A percentile compares a stretch with the other conserved stretches of the same genome.
phyloP scores from a whole-genome alignment of 2,329 filamentous ascomycete genomes.

The Stylonectria norvegica region DNA sequence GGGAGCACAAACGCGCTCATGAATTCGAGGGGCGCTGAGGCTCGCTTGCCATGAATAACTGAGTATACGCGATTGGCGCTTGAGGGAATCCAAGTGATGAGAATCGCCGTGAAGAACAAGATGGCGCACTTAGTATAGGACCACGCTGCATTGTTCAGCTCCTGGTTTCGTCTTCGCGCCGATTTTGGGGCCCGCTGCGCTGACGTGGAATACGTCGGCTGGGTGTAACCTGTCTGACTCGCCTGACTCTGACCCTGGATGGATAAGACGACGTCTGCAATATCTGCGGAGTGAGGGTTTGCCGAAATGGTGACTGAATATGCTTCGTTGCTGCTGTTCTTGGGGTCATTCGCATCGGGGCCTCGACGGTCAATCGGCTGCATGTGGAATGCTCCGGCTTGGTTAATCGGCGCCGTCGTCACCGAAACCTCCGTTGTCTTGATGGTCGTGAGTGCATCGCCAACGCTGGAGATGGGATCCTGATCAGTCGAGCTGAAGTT shows the following conservation, averaged over 20 bases:
- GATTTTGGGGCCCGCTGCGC: constrained; percentile 24
- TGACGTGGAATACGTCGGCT: constrained; percentile 11
- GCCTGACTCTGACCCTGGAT: constrained; percentile 21
- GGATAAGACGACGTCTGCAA: constrained; percentile 27
- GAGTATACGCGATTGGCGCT: constrained; percentile 74
- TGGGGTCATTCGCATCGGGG: constrained; percentile 11
- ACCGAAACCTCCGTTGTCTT: constrained; percentile 65
- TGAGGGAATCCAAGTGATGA: constrained; percentile 74
- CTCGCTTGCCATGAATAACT: constrained; percentile 52
- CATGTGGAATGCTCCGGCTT: constrained; percentile 15
- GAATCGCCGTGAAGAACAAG: constrained; percentile 67
- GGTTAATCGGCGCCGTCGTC: constrained; percentile 44
- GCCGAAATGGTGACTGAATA: constrained; percentile 54
- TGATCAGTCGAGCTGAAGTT: constrained; percentile 49
- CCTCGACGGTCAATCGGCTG: constrained; percentile 21
- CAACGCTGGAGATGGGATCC: constrained; percentile 37
- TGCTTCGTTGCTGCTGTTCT: constrained; percentile 23
- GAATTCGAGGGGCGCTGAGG: constrained; percentile 61
- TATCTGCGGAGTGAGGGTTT: constrained; percentile 15
- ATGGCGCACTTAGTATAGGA: constrained; percentile 68
- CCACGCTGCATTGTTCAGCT: constrained; percentile 62
- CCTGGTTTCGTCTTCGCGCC: constrained; percentile 40
- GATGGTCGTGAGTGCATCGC: constrained; percentile 44
- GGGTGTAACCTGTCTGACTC: too few species aligned
- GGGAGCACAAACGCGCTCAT: constrained; percentile 73